A percentile compares a stretch with the other conserved stretches of the same genome.
Conservation (phyloP, 352 stramenopile species). For the Globisporangium cylindrosporum region DNA sequence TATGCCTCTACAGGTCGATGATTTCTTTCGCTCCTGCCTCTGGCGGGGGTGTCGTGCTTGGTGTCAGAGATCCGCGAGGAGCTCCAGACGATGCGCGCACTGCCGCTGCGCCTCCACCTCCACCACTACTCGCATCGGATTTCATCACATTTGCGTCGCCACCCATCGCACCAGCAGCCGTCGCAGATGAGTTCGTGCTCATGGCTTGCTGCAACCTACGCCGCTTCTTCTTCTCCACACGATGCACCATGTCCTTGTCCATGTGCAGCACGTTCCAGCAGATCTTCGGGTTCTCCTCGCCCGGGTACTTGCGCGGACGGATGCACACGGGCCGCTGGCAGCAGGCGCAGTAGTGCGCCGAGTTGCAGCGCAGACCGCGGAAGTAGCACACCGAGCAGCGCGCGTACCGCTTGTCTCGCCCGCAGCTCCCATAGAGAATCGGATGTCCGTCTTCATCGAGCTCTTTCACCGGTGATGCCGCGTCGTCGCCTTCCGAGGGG, state of each 20-base stretch:
- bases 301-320: slow-evolving; percentile 59
- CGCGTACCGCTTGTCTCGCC: slow-evolving; percentile 66
- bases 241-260: slow-evolving; percentile 72
- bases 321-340: slow-evolving; percentile 75
- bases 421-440: slow-evolving; percentile 61
- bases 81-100: background rate
- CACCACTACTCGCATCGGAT: background rate
- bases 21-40: background rate
- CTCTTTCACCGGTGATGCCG: slow-evolving; percentile 9
- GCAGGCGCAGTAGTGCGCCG: slow-evolving; percentile 63
- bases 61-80: background rate
- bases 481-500: slow-evolving; percentile 14
- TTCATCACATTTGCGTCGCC: background rate
- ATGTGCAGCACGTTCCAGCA: slow-evolving; percentile 81
- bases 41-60: background rate
- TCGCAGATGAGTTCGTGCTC: background rate
- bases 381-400: slow-evolving; percentile 78
- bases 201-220: slow-evolving; percentile 40
- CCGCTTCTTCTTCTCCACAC: slow-evolving; percentile 69
- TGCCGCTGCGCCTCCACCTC: too few relatives aligned
- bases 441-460: slow-evolving; percentile 47
- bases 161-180: background rate
- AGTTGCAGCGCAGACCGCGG: slow-evolving; percentile 61
- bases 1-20: background rate
- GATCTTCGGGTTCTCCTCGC: slow-evolving; percentile 69